Percentiles rank a stretch among this genome's conserved stretches.
Conservation (phyloP, 176 grass and related monocot genomes). For the Puya raimondii region DNA sequence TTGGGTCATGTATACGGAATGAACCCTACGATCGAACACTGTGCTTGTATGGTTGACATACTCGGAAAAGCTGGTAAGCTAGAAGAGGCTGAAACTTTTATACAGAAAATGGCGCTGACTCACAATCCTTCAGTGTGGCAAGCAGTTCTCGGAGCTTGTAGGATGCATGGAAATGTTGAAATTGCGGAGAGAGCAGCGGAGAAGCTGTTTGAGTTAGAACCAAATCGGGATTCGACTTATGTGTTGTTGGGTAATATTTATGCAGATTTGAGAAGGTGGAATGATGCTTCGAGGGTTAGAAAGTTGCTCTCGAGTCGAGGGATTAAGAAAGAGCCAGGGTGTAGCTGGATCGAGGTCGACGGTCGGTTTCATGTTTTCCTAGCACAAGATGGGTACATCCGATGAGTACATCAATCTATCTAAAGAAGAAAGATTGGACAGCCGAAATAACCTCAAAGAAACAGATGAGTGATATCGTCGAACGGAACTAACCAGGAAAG, state of each 20-base stretch:
- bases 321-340: constrained; percentile 37
- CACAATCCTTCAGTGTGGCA: constrained; percentile 28
- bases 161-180: constrained; percentile 26
- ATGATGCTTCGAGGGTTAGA: constrained; percentile 31
- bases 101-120: constrained; percentile 18
- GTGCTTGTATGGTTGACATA: constrained; percentile 34
- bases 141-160: constrained; percentile 29
- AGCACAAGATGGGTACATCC: constrained; percentile 21
- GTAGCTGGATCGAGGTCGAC: constrained; percentile 36
- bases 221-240: constrained; percentile 27
- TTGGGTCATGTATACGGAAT: constrained; percentile 27
- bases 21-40: constrained; percentile 25
- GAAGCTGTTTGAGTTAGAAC: constrained; percentile 28
- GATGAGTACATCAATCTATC: background rate
- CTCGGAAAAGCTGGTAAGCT: constrained; percentile 39
- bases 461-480: no score
- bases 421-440: background rate
- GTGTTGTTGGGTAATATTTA: constrained; percentile 35
- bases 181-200: constrained; percentile 30
- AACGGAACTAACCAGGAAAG: no score
- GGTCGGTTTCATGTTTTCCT: constrained; percentile 30
- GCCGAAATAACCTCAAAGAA: no score
- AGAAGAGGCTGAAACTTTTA: constrained; percentile 30
- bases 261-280: constrained; percentile 32
- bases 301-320: constrained; percentile 16